Conservation (phyloP, 169 alveolate genomes). For the Hammondia hammondi region DNA sequence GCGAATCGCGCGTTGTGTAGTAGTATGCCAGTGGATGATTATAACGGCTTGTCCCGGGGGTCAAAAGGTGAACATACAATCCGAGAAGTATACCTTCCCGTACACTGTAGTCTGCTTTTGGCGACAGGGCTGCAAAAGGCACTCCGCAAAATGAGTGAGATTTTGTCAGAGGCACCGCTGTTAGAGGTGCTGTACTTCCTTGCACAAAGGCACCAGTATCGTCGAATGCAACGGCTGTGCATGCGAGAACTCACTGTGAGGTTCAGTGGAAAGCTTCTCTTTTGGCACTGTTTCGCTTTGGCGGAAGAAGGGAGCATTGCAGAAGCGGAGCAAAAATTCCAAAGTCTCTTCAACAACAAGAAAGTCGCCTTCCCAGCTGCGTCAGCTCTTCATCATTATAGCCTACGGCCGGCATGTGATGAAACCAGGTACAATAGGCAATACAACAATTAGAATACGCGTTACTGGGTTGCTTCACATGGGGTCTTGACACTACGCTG, state of each 20-base stretch:
- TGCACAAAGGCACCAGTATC: conserved; percentile 20
- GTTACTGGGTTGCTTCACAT: too few relatives aligned
- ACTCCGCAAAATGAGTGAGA: neutral
- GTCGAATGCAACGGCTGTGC: neutral
- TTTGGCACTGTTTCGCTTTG: conserved; percentile 24
- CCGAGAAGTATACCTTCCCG: too few relatives aligned
- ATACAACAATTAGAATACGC: too few relatives aligned
- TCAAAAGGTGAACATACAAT: too few relatives aligned
- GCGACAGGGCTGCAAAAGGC: neutral
- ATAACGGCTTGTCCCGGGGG: too few relatives aligned
- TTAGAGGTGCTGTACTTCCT: neutral
- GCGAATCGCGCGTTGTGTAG: neutral
- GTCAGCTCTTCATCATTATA: neutral
- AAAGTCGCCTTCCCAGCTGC: conserved; percentile 36
- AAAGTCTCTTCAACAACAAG: neutral
- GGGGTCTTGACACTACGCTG: too few relatives aligned
- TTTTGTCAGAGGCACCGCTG: neutral
- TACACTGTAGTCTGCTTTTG: neutral
- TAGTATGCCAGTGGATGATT: neutral
- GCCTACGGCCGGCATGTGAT: neutral
- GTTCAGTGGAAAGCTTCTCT: conserved; percentile 16
- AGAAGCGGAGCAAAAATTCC: conserved; percentile 9
- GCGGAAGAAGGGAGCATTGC: conserved; percentile 11
- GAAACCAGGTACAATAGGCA: neutral
- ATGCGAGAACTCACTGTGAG: conserved; percentile 22